Base-by-base conservation (phyloP, 345 rosid species). In the Eutrema japonicum region DNA sequence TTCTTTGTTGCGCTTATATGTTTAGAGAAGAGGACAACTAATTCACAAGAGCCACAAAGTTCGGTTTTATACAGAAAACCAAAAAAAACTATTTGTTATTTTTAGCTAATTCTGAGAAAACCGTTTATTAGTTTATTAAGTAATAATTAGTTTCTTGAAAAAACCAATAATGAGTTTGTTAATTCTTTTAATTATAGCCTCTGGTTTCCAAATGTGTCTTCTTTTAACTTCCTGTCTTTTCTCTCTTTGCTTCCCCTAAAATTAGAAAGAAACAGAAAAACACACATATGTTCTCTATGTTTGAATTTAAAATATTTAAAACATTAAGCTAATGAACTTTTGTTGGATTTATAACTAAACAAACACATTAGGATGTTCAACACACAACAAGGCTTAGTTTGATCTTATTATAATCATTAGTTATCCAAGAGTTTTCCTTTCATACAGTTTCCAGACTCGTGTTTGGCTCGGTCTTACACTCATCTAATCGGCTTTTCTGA, bases 401-500 rank as follows among this genome's bases (percentile, higher is more conserved):
- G 29, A 42, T 41, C 26, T 45, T 37, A 43, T 32, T 14, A 51
- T 63, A 16, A 22, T 36, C 55, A 53, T 16, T 10, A 55, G 14
- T 37, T 36, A 54, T 64, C 41, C n/a, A 63, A 63, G 63, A 54
- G 14, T 57, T 18, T 14, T 50, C 48, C 22, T 18, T 33, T 67
- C 58, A 73, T 49, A 43, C 18, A 32, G 53, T 40, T 66, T 41
- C 73, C 3, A 3, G 29, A 10, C 2, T 68, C 6, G 59, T 13
- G 48, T 10, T 68, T 59, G 61, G 49, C 33, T 75, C 69, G 11
- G 69, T 35, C 26, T 70, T 76, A 64, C 80, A 77, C 80, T 93
- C 92, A 37, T 93, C 98, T 51, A 93, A 38, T 54, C 87, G 82
- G 75, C 84, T 83, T 78, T 87, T 92, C 71, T 88, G 91, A 60